Base-by-base conservation (phyloP, 2,329 filamentous ascomycete species). In the Neofusicoccum sp. region DNA sequence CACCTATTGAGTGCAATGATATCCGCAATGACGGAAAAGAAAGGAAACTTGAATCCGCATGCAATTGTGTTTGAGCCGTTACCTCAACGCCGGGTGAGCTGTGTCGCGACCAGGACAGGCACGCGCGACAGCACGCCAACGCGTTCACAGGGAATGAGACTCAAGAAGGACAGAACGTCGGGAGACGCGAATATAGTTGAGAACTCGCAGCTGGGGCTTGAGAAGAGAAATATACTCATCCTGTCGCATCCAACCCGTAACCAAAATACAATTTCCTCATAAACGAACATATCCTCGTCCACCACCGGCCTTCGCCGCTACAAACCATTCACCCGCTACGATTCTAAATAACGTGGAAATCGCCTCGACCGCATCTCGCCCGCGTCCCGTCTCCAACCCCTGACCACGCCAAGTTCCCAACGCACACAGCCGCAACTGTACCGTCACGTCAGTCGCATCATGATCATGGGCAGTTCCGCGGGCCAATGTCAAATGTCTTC, bases 391-490 rank as follows among this genome's bases (percentile, higher is more conserved):
- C 43, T 31, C 30, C 31, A 20, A 48, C 36, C 45, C 47, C 44
- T 43, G 44, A 16, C 34, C 45, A 45, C 57, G 33, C 44, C 47
- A 43, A 59, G 45, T 49, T 43, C 57, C 57, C 57, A 59, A 43
- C 57, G 47, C 44, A 33, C 44, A 43, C 45, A 49, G 31, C 58
- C 36, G 58, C 47, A 45, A 38, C 58, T 60, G 58, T 44, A 44
- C 51, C 58, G 47, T 60, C 47, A 53, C 40, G 58, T 53, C 58
- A 60, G 58, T 49, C 38, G 58, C 45, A 60, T 54, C 47, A 60
- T 60, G 58, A 60, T 56, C 51, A 56, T 60, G 24, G 47, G 48
- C 48, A 53, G 38, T 34, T 53, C 40, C 58, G 40, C 40, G 40
- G 47, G 58, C 58, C 58, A 60, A 60, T 53, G 47, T 45, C 38